Evolutionary conservation across 2,329 filamentous ascomycete genomes (phyloP).

Genomic region (Fusarium solani-melongenae): DNA sequence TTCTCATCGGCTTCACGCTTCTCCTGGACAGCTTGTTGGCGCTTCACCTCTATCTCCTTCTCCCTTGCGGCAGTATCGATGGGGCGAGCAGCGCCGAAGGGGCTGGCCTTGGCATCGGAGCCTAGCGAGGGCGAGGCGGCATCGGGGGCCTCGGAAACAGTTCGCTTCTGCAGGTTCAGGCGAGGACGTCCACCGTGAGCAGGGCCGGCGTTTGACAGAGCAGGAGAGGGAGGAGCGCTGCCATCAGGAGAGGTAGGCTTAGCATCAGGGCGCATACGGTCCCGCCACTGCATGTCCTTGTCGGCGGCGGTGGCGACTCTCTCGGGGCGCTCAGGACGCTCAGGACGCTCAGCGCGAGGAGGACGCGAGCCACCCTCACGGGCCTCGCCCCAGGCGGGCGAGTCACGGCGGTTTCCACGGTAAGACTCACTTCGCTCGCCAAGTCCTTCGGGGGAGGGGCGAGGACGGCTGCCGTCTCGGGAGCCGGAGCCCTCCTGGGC

Average conservation of each 20-base stretch:
- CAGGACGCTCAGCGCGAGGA: constrained; percentile 77
- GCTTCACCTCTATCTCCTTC: constrained; percentile 90
- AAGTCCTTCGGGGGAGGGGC: constrained; percentile 61
- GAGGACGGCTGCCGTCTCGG: constrained; percentile 66
- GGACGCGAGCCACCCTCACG: constrained; percentile 82
- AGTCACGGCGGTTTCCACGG: constrained; percentile 72
- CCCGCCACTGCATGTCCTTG: constrained; percentile 92
- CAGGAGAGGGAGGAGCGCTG: constrained; percentile 81
- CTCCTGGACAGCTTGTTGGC: constrained; percentile 76
- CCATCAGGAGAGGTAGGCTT: constrained; percentile 77
- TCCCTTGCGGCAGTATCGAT: constrained; percentile 94
- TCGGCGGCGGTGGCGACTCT: constrained; percentile 87
- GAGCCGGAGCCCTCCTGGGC: constrained; percentile 62
- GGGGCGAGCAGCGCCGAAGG: constrained; percentile 91
- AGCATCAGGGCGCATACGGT: constrained; percentile 87
- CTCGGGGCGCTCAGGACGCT: constrained; percentile 75
- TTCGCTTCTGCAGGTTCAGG: constrained; percentile 90
- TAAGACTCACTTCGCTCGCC: constrained; percentile 68
- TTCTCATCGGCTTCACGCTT: constrained; percentile 92
- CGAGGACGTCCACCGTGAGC: constrained; percentile 75
- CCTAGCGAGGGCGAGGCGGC: constrained; percentile 61
- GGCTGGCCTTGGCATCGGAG: constrained; percentile 83
- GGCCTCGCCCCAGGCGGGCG: constrained; percentile 82
- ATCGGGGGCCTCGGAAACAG: constrained; percentile 78
- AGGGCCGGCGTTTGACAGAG: constrained; percentile 62